Conservation (phyloP, 2,329 filamentous ascomycete species). For the Colletotrichum eleusines region DNA sequence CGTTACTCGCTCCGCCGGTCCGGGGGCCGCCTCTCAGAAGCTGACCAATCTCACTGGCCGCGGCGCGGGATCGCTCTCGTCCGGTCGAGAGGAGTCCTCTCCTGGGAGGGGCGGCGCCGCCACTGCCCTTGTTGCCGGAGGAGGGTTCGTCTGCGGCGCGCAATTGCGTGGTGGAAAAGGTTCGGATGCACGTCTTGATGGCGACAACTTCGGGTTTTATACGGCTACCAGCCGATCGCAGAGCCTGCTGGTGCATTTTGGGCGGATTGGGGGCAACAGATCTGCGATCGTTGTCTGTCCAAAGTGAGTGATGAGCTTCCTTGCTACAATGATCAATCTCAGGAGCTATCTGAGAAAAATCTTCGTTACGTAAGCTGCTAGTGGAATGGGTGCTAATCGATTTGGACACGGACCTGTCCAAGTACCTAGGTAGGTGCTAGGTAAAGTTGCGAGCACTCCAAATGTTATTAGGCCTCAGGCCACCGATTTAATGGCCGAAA, state of each 20-base stretch:
- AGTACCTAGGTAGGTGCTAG: not conserved
- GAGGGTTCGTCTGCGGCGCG: slow-evolving; percentile 47
- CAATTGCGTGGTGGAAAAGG: slow-evolving; percentile 56
- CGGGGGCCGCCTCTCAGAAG: slow-evolving; percentile 44
- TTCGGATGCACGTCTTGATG: slow-evolving; percentile 51
- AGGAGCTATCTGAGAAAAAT: slow-evolving; percentile 32
- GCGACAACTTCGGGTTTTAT: slow-evolving; percentile 50
- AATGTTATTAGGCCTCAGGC: not conserved
- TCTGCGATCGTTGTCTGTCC: slow-evolving; percentile 27
- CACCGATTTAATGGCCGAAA: not conserved
- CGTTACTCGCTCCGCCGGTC: not conserved
- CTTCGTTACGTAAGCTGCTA: slow-evolving; percentile 33
- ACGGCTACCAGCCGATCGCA: slow-evolving; percentile 54
- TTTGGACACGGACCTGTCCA: not conserved
- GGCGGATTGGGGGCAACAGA: not conserved
- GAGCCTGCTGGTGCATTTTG: slow-evolving; percentile 54
- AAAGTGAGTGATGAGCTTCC: slow-evolving; percentile 10
- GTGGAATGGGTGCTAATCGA: not conserved
- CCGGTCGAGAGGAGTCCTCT: slow-evolving; percentile 43
- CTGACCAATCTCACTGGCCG: slow-evolving; percentile 51
- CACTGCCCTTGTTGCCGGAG: slow-evolving; percentile 24
- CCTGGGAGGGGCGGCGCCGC: slow-evolving; percentile 10
- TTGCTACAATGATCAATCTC: slow-evolving; percentile 2
- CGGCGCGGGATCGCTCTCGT: slow-evolving; percentile 51
- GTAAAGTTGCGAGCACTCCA: not conserved